These are phyloP conservation scores for Colletotrichum limetticola DNA, from an alignment of 2,329 filamentous ascomycete species.

Conservation along the genomic window DNA sequence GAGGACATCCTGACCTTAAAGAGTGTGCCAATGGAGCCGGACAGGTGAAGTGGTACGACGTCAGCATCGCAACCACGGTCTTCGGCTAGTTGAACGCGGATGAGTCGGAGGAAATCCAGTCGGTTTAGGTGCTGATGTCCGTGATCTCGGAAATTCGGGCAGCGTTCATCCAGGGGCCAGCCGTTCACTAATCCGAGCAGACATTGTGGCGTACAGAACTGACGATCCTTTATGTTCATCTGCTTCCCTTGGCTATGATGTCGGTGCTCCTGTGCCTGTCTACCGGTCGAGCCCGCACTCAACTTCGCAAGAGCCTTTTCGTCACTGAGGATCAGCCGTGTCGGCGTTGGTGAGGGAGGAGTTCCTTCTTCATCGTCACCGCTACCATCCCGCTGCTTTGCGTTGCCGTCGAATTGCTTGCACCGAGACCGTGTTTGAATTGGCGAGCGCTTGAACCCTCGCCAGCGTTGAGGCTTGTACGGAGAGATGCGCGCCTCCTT, in stretches of 20 bases:
- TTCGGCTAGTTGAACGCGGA: constrained; percentile 42
- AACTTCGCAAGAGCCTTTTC: constrained; percentile 12
- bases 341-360: constrained; percentile 35
- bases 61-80: constrained; percentile 46
- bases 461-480: constrained; percentile 43
- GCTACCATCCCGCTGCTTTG: background rate
- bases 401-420: constrained; percentile 23
- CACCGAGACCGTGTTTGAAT: constrained; percentile 42
- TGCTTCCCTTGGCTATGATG: constrained; percentile 3
- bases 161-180: constrained; percentile 40
- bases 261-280: constrained; percentile 6
- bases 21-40: constrained; percentile 43
- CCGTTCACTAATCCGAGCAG: constrained; percentile 40
- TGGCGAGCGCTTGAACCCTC: constrained; percentile 43
- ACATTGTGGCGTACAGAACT: constrained; percentile 43
- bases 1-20: constrained; percentile 50
- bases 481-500: constrained; percentile 37
- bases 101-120: constrained; percentile 41
- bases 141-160: constrained; percentile 43
- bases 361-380: constrained; percentile 36
- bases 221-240: constrained; percentile 38
- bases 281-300: constrained; percentile 12
- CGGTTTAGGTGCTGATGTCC: constrained; percentile 39
- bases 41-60: constrained; percentile 42
- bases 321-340: background rate